These are phyloP conservation scores for Solanum bulbocastanum DNA, from an alignment of 257 asterid species.

Conservation along the genomic window DNA sequence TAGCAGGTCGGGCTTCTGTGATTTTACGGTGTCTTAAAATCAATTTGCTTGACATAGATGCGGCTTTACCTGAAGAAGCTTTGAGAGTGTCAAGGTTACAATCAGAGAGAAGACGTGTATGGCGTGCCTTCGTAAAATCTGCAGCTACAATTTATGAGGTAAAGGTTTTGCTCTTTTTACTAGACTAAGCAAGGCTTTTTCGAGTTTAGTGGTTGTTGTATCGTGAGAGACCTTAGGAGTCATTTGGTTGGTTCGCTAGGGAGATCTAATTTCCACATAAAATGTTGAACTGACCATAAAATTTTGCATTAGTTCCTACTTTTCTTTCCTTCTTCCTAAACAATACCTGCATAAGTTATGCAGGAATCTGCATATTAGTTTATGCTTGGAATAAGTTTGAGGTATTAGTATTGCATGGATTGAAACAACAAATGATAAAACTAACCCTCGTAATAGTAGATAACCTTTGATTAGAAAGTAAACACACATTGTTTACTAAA, in stretches of 20 bases:
- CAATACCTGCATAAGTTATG: not conserved
- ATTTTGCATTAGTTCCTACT: not conserved
- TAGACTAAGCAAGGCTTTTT: not conserved
- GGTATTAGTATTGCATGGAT: not conserved
- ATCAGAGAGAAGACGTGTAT: conserved; percentile 48
- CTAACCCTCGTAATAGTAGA: not conserved
- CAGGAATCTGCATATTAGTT: not conserved
- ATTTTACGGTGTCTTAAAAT: conserved; percentile 57
- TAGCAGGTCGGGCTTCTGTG: conserved; percentile 57
- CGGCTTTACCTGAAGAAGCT: conserved; percentile 74
- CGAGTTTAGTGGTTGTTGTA: not conserved
- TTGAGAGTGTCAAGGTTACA: conserved; percentile 56
- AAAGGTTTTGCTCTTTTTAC: conserved; percentile 10
- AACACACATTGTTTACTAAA: not conserved
- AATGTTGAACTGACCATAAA: not conserved
- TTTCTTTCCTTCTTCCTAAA: not conserved
- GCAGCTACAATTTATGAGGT: conserved; percentile 74
- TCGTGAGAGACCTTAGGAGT: not conserved
- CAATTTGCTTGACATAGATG: conserved; percentile 80
- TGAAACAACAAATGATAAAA: not conserved
- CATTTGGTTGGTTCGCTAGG: not conserved
- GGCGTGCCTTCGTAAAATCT: conserved; percentile 83
- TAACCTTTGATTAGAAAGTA: not conserved
- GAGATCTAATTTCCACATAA: not conserved
- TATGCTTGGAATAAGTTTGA: not conserved